A percentile compares a stretch with the other conserved stretches of the same genome.
Conservation (phyloP, 768 basidiomycete species). For the Scleroderma bovista region DNA sequence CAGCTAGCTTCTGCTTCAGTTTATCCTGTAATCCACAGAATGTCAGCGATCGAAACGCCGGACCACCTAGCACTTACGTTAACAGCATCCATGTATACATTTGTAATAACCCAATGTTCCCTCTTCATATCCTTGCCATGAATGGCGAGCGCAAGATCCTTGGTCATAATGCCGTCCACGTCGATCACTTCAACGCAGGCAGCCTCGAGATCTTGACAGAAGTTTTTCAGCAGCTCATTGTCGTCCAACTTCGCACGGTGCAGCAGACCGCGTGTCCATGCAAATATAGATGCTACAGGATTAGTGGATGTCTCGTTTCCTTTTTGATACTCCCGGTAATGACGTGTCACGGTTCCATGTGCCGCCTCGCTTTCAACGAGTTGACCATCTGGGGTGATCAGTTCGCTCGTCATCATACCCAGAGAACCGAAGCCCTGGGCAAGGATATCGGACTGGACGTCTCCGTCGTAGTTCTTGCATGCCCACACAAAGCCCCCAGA, state of each 20-base stretch:
- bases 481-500: conserved; percentile 87
- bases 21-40: conserved; percentile 30
- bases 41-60: conserved; percentile 7
- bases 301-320: conserved; percentile 98
- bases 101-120: conserved; percentile 95
- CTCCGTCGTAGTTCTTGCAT: conserved; percentile 77
- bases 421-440: conserved; percentile 96
- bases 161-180: conserved; percentile 88
- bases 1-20: conserved; percentile 40
- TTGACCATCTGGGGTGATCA: conserved; percentile 91
- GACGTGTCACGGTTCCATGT: conserved; percentile 94
- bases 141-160: conserved; percentile 93
- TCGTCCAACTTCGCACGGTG: conserved; percentile 90
- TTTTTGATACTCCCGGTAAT: conserved; percentile 97
- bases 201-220: conserved; percentile 76
- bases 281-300: conserved; percentile 97
- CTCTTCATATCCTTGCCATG: conserved; percentile 88
- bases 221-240: conserved; percentile 67
- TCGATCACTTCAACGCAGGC: conserved; percentile 92
- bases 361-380: conserved; percentile 95
- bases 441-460: conserved; percentile 87
- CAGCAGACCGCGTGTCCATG: conserved; percentile 93
- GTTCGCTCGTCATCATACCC: conserved; percentile 97
- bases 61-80: conserved; percentile 52
- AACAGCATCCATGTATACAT: conserved; percentile 90